Evolutionary conservation across 2,329 filamentous ascomycete species (phyloP).

Genomic region (Stagonosporopsis vannaccii): DNA sequence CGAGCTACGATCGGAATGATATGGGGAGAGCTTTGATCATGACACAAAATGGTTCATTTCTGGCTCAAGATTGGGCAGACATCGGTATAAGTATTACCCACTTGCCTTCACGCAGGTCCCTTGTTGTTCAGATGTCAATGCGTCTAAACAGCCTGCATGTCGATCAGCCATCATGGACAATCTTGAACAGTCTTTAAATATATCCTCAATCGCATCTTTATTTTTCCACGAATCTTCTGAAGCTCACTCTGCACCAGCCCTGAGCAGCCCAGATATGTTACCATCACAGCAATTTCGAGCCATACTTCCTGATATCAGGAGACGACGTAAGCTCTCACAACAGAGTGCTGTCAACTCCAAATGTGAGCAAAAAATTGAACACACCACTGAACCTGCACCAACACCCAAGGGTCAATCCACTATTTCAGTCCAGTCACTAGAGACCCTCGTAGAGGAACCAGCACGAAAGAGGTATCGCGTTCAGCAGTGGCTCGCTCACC

Average conservation of each 20-base stretch:
- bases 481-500: constrained; percentile 2
- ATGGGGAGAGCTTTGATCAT: neutral
- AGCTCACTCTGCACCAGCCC: neutral
- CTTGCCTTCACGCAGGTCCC: neutral
- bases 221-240: constrained; percentile 1
- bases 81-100: constrained; percentile 9
- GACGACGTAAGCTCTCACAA: neutral
- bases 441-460: neutral
- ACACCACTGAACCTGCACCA: neutral
- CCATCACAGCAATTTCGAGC: neutral
- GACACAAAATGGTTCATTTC: constrained; percentile 3
- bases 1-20: neutral
- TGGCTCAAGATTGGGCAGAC: constrained; percentile 3
- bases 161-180: neutral
- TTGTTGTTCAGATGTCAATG: neutral
- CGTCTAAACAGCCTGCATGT: neutral
- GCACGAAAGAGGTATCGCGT: neutral
- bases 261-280: neutral
- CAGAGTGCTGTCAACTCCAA: neutral
- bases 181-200: neutral
- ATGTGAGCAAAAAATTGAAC: neutral
- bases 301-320: neutral
- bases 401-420: neutral
- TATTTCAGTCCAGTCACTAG: neutral
- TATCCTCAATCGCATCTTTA: neutral